These are phyloP conservation scores for Cystofilobasidium bisporidii DNA, from an alignment of 768 basidiomycete genomes.

Conservation along the genomic window DNA sequence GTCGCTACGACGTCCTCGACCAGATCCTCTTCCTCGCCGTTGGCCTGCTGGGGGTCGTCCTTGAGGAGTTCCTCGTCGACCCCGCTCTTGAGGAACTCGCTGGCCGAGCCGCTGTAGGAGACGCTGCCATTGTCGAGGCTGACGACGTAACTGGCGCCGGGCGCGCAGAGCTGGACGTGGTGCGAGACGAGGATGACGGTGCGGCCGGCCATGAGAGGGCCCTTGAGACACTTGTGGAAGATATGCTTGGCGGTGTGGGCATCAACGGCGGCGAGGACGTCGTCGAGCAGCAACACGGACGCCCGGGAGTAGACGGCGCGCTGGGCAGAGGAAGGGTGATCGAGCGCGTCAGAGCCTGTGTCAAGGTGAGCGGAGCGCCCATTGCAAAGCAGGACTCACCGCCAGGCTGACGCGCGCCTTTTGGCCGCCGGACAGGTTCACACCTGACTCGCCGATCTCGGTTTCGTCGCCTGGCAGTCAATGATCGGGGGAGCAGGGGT, in stretches of 20 bases:
- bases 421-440: slow-evolving; percentile 47
- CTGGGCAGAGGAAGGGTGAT: not conserved
- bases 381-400: not conserved
- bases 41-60: slow-evolving; percentile 38
- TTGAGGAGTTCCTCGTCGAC: slow-evolving; percentile 60
- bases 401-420: slow-evolving; percentile 43
- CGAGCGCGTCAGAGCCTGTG: not conserved
- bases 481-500: not conserved
- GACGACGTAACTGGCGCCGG: slow-evolving; percentile 73
- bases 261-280: slow-evolving; percentile 68
- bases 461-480: not conserved
- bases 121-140: slow-evolving; percentile 51
- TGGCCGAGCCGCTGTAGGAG: slow-evolving; percentile 54
- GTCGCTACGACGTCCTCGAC: slow-evolving; percentile 8
- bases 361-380: not conserved
- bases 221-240: slow-evolving; percentile 65
- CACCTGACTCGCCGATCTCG: slow-evolving; percentile 38
- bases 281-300: slow-evolving; percentile 70
- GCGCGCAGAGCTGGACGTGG: slow-evolving; percentile 77
- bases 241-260: slow-evolving; percentile 76
- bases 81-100: slow-evolving; percentile 57
- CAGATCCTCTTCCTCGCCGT: not conserved
- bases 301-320: slow-evolving; percentile 67
- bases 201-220: slow-evolving; percentile 64
- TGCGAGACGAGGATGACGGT: slow-evolving; percentile 88